Conservation (phyloP, 306 rosid genomes). For the Cicer bijugum region DNA sequence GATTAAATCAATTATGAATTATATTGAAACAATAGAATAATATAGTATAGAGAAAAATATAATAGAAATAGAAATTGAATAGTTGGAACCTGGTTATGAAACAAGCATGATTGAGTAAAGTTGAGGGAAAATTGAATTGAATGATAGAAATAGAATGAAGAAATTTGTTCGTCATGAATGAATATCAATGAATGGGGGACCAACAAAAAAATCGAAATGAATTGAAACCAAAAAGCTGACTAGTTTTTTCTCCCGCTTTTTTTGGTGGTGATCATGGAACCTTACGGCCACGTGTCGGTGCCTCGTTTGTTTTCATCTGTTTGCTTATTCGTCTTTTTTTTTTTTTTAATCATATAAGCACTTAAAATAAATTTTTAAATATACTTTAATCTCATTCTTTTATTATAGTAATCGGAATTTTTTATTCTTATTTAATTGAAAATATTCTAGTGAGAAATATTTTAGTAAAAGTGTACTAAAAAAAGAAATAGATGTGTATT, state of each 20-base stretch:
- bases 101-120: conserved; percentile 9
- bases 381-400: too few relatives aligned
- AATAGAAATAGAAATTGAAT: neutral
- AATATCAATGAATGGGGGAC: neutral
- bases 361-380: too few relatives aligned
- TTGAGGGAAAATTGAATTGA: neutral
- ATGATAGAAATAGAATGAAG: neutral
- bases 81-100: conserved; percentile 36
- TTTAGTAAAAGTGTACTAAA: too few relatives aligned
- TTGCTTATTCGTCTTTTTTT: neutral
- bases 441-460: too few relatives aligned
- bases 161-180: conserved; percentile 18
- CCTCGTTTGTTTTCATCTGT: neutral
- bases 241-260: conserved; percentile 34
- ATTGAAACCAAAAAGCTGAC: neutral
- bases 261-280: conserved; percentile 1
- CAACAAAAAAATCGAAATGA: neutral
- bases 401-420: too few relatives aligned
- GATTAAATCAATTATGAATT: neutral
- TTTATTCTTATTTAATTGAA: too few relatives aligned
- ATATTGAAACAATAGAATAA: conserved; percentile 3
- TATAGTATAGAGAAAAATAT: neutral
- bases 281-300: conserved; percentile 38
- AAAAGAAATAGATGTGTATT: too few relatives aligned
- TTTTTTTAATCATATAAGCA: neutral